phyloP scores from a whole-genome alignment of 1,284 basidiomycete species.

The Cryptococcus neoformans region DNA sequence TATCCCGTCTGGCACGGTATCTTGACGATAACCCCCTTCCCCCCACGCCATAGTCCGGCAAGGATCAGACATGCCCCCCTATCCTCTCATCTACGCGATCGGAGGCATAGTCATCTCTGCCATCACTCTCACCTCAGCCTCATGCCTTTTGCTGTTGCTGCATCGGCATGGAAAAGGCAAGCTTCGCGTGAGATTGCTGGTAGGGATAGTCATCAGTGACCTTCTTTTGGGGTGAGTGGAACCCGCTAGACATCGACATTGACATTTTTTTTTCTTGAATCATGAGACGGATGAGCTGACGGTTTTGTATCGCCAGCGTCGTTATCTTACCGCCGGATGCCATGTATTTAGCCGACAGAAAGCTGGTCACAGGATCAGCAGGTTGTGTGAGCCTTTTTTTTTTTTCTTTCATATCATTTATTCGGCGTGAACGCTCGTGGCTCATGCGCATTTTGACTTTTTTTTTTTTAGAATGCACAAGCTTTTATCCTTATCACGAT shows the following conservation, averaged over 20 bases:
- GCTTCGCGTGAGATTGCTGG: slow-evolving; percentile 36
- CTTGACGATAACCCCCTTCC: no score
- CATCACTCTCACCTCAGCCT: slow-evolving; percentile 28
- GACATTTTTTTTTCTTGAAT: neutral
- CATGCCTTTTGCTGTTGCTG: slow-evolving; percentile 28
- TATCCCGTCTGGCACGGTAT: no score
- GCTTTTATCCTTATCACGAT: slow-evolving; percentile 36
- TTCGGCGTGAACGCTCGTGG: no score
- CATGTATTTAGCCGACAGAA: slow-evolving; percentile 19
- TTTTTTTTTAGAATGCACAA: slow-evolving; percentile 21
- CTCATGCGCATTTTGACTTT: neutral
- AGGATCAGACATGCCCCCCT: neutral
- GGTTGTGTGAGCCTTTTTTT: slow-evolving; percentile 29
- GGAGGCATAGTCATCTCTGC: slow-evolving; percentile 33
- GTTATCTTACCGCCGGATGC: slow-evolving; percentile 27
- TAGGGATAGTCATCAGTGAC: slow-evolving; percentile 45
- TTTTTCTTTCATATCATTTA: neutral
- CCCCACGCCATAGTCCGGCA: no score
- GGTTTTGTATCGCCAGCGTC: slow-evolving; percentile 14
- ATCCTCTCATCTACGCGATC: slow-evolving; percentile 22
- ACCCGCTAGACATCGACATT: neutral
- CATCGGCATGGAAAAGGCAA: slow-evolving; percentile 32
- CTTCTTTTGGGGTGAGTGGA: slow-evolving; percentile 34
- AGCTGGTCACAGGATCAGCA: slow-evolving; percentile 17
- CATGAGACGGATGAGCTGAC: neutral